These are phyloP conservation scores for Neonectria coccinea DNA, from an alignment of 2,329 filamentous ascomycete genomes.

Conservation along the genomic window DNA sequence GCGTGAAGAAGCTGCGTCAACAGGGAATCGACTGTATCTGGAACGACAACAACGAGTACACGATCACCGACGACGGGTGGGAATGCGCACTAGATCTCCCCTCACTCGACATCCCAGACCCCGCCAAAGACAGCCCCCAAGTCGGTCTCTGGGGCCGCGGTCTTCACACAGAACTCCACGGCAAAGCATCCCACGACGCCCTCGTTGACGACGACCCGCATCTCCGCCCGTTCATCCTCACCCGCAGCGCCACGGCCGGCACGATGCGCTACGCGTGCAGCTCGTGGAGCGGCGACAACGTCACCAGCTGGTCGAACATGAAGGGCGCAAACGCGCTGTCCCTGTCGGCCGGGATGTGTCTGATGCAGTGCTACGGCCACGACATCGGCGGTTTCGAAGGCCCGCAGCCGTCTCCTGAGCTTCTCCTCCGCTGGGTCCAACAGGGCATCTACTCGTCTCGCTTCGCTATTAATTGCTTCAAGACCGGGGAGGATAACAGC, in stretches of 20 bases:
- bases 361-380: constrained; percentile 78
- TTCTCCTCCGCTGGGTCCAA: constrained; percentile 79
- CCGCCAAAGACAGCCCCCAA: constrained; percentile 56
- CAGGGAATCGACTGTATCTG: constrained; percentile 79
- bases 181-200: constrained; percentile 76
- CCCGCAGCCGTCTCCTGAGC: constrained; percentile 76
- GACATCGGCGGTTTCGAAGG: constrained; percentile 83
- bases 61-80: constrained; percentile 74
- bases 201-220: constrained; percentile 68
- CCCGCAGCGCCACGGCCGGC: constrained; percentile 76
- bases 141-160: constrained; percentile 78
- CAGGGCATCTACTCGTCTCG: constrained; percentile 76
- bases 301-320: constrained; percentile 80
- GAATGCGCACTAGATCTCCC: constrained; percentile 64
- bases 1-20: constrained; percentile 70
- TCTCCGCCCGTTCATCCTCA: constrained; percentile 74
- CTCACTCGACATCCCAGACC: constrained; percentile 52
- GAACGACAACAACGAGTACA: constrained; percentile 86
- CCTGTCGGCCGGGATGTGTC: constrained; percentile 74
- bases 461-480: constrained; percentile 84
- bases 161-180: constrained; percentile 78
- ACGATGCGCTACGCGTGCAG: constrained; percentile 78
- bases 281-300: constrained; percentile 81
- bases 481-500: constrained; percentile 74
- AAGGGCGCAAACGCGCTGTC: constrained; percentile 77